These are phyloP conservation scores for Fusarium mundagurra DNA, from an alignment of 2,329 filamentous ascomycete genomes.

Conservation along the genomic window DNA sequence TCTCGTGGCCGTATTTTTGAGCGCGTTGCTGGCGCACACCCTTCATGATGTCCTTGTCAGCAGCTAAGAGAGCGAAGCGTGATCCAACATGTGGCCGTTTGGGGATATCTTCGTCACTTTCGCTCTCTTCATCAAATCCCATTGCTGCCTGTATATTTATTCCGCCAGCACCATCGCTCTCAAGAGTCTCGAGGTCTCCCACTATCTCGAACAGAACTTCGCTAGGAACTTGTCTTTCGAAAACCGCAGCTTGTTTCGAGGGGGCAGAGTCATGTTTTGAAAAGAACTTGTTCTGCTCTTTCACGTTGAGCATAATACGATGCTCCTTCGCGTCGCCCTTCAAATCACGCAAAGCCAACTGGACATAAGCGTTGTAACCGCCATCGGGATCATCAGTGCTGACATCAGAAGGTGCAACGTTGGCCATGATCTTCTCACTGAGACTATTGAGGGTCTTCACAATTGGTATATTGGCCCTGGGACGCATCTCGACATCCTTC, in stretches of 20 bases:
- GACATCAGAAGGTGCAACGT: constrained; percentile 81
- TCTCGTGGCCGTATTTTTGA: constrained; percentile 63
- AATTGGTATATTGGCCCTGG: constrained; percentile 83
- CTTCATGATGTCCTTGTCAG: constrained; percentile 72
- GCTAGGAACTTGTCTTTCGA: constrained; percentile 74
- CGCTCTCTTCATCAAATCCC: constrained; percentile 75
- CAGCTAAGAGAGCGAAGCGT: constrained; percentile 69
- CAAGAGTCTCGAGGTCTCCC: constrained; percentile 66
- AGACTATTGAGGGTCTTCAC: constrained; percentile 89
- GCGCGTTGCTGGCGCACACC: constrained; percentile 70
- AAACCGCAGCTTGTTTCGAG: constrained; percentile 60
- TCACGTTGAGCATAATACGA: constrained; percentile 85
- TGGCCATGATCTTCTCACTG: constrained; percentile 92
- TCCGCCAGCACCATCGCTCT: constrained; percentile 59
- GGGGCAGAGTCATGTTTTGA: constrained; percentile 64
- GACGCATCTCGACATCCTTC: constrained; percentile 90
- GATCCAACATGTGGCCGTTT: constrained; percentile 73
- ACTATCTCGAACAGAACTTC: constrained; percentile 74
- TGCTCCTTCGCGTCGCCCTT: constrained; percentile 77
- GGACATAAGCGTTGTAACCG: constrained; percentile 77
- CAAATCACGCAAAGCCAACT: constrained; percentile 83
- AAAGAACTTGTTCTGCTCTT: constrained; percentile 87
- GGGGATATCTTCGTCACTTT: constrained; percentile 69
- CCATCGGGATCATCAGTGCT: constrained; percentile 66
- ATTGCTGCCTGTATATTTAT: constrained; percentile 71